Base-by-base conservation (phyloP, 2,329 filamentous ascomycete genomes). In the Orbilia brochopaga region DNA sequence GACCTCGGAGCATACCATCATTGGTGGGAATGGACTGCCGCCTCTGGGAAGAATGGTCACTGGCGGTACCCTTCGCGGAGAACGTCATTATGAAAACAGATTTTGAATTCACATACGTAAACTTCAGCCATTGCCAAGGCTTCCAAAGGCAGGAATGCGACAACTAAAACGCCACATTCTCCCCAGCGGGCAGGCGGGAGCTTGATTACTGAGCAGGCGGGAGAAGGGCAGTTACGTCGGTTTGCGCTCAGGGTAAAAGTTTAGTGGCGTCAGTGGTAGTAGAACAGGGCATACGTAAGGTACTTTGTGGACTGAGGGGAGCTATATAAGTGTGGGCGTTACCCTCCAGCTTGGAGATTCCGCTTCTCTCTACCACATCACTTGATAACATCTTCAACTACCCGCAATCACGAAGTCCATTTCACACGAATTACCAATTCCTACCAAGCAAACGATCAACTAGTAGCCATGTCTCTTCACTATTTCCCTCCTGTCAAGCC, bases 401-500 rank as follows among this genome's bases (percentile, higher is more conserved):
- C 44, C 24, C 15, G 13, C 7, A 30, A 30, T 32, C 60, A 42
- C 15, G 1, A 53, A 40, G 10, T 35, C 8, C 27, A 32, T n/a
- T n/a, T n/a, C n/a, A n/a, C n/a, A n/a, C n/a, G n/a, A n/a, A n/a
- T n/a, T n/a, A n/a, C n/a, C n/a, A n/a, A n/a, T 56, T 74, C 61
- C 52, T 67, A 50, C n/a, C 15, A 27, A 27, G n/a, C 27, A 63
- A 30, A 51, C 40, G 37, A 8, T 72, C 88, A 85, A 30, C 19
- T 37, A 50, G 37, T 8, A 63, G 54, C 48, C 44, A 73, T 73
- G 69, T 73, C 69, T 66, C 52, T 74, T 40, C 67, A 76, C 44
- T 77, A 90, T 80, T 85, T 90, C 63, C 88, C 88, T 76, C 84
- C 92, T 76, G 94, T 99, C 79, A 97, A 97, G 89, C 94, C 94